Percentiles rank a stretch among this genome's conserved stretches.
phyloP scores from a whole-genome alignment of 2,329 filamentous ascomycete genomes.

The Penicillium thymicola region DNA sequence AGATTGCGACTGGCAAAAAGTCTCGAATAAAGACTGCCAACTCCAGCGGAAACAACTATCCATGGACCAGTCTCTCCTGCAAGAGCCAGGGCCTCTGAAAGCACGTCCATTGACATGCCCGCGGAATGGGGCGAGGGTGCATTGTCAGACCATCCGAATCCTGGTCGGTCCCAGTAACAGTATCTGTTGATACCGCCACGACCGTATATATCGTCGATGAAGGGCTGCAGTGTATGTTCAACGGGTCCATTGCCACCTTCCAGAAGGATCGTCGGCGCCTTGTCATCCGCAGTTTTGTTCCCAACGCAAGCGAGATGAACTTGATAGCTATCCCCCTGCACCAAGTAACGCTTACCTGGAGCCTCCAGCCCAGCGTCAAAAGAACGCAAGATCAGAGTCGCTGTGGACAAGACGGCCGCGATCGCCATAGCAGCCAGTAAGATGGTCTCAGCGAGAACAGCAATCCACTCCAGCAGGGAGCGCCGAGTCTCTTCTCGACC shows the following conservation, averaged over 20 bases:
- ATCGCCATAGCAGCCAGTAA: slow-evolving; percentile 66
- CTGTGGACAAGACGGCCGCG: slow-evolving; percentile 71
- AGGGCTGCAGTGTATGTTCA: slow-evolving; percentile 73
- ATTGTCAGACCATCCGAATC: slow-evolving; percentile 83
- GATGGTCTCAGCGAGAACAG: slow-evolving; percentile 71
- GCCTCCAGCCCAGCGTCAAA: slow-evolving; percentile 71
- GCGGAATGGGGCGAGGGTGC: slow-evolving; percentile 90
- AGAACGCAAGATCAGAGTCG: slow-evolving; percentile 73
- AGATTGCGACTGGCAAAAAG: slow-evolving; percentile 86
- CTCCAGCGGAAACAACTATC: slow-evolving; percentile 80
- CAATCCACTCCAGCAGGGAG: slow-evolving; percentile 77
- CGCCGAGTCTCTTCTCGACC: slow-evolving; percentile 82
- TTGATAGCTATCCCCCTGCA: slow-evolving; percentile 80
- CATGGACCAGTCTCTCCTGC: slow-evolving; percentile 84
- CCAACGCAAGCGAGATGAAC: slow-evolving; percentile 84
- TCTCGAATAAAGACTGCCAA: slow-evolving; percentile 83
- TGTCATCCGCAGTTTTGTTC: slow-evolving; percentile 57
- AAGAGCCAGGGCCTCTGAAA: slow-evolving; percentile 79
- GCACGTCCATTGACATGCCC: slow-evolving; percentile 83
- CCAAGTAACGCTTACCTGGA: slow-evolving; percentile 72
- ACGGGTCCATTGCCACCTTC: slow-evolving; percentile 79
- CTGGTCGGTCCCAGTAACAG: slow-evolving; percentile 93
- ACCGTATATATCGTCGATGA: slow-evolving; percentile 70
- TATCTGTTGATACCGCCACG: slow-evolving; percentile 84
- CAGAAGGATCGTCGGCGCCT: slow-evolving; percentile 75